Evolutionary conservation across 1,139 yeast species (phyloP).

Genomic region (Schwanniomyces etchellsii): DNA sequence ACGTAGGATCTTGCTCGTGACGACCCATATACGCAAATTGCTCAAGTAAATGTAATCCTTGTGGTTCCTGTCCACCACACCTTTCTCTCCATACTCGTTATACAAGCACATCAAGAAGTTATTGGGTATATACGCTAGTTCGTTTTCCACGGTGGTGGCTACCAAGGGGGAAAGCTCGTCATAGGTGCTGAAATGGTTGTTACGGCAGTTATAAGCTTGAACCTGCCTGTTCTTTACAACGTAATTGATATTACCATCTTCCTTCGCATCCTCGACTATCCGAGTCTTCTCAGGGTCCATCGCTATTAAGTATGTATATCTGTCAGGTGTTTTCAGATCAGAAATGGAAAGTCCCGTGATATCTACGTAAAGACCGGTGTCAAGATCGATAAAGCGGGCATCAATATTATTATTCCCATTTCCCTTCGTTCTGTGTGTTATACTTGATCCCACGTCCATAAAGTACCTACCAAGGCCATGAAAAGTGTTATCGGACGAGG

Average conservation of each 20-base stretch:
- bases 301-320: conserved; percentile 17
- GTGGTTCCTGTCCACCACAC: conserved; percentile 21
- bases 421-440: conserved; percentile 25
- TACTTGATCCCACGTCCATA: conserved; percentile 26
- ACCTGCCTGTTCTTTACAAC: conserved; percentile 18
- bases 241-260: conserved; percentile 10
- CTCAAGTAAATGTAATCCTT: conserved; percentile 23
- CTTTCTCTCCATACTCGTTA: conserved; percentile 23
- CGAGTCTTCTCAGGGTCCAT: conserved; percentile 5
- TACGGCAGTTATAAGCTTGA: conserved; percentile 39
- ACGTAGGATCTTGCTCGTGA: conserved; percentile 18
- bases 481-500: conserved; percentile 16
- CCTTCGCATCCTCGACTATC: conserved; percentile 4
- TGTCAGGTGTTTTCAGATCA: conserved; percentile 24
- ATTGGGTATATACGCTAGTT: conserved; percentile 27
- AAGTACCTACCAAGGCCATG: conserved; percentile 29
- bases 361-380: conserved; percentile 34
- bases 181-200: conserved; percentile 31
- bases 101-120: conserved; percentile 22
- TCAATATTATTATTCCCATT: conserved; percentile 33
- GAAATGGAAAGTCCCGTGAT: conserved; percentile 30
- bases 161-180: conserved; percentile 29
- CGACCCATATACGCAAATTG: conserved; percentile 31
- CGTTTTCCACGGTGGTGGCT: conserved; percentile 27
- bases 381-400: conserved; percentile 34